phyloP scores from a whole-genome alignment of 768 basidiomycete genomes.

The Pleurotus tuber-regium region DNA sequence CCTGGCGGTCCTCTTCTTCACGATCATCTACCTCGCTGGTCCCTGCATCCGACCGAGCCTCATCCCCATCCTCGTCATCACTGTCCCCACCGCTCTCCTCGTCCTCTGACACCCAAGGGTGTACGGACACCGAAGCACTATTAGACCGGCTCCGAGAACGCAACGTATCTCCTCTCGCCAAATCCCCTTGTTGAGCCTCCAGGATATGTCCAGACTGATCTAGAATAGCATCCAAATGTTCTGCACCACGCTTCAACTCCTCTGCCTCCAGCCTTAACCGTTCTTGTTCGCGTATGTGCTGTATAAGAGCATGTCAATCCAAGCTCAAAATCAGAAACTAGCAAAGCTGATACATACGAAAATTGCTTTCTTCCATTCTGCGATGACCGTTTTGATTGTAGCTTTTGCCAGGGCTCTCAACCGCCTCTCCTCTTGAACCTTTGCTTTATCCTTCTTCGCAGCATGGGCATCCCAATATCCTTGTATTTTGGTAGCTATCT shows the following conservation, averaged over 20 bases:
- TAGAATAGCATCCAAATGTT: slow-evolving; percentile 87
- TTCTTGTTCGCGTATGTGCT: slow-evolving; percentile 77
- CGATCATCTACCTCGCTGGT: slow-evolving; percentile 30
- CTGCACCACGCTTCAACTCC: slow-evolving; percentile 74
- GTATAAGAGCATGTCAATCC: too few species aligned
- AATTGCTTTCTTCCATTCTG: slow-evolving; percentile 88
- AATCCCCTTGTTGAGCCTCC: slow-evolving; percentile 76
- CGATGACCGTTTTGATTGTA: slow-evolving; percentile 64
- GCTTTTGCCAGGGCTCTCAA: slow-evolving; percentile 66
- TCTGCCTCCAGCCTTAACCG: slow-evolving; percentile 67
- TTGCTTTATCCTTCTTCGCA: slow-evolving; percentile 57
- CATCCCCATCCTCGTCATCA: slow-evolving; percentile 26
- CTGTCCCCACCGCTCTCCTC: slow-evolving; percentile 38
- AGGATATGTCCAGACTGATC: slow-evolving; percentile 86
- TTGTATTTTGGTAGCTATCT: slow-evolving; percentile 67
- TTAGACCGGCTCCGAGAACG: slow-evolving; percentile 56
- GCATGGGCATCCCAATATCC: slow-evolving; percentile 74
- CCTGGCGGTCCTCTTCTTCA: slow-evolving; percentile 9
- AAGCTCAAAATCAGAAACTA: too few species aligned
- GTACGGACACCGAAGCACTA: slow-evolving; percentile 38
- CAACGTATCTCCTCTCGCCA: slow-evolving; percentile 48
- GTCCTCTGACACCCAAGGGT: slow-evolving; percentile 33
- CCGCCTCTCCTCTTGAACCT: slow-evolving; percentile 62
- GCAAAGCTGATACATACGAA: slow-evolving; percentile 49
- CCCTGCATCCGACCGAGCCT: slow-evolving; percentile 24